Percentiles rank a stretch among this genome's conserved stretches.
These are phyloP conservation scores for Daedaleopsis nitida DNA, from an alignment of 768 basidiomycete species.

Conservation along the genomic window DNA sequence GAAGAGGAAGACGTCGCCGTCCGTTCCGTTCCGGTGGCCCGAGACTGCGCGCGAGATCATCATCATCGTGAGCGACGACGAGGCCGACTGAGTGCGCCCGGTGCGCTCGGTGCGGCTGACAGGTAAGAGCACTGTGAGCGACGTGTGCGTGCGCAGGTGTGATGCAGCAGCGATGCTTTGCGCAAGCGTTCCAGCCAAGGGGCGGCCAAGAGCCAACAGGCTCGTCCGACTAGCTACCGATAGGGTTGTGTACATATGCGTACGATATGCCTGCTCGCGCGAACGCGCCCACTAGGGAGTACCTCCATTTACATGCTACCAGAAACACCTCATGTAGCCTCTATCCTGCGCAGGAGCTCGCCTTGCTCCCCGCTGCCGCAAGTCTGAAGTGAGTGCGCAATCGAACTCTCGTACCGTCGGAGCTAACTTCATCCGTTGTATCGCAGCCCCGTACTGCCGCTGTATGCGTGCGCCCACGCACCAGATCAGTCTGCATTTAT, in stretches of 20 bases:
- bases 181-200: background rate
- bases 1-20: constrained; percentile 3
- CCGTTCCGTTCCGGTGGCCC: constrained; percentile 41
- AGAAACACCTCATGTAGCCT: constrained; percentile 9
- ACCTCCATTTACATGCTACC: background rate
- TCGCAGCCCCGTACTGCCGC: background rate
- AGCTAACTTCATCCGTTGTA: background rate
- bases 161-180: background rate
- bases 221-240: background rate
- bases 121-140: constrained; percentile 6
- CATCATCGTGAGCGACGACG: constrained; percentile 54
- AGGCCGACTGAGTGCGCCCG: constrained; percentile 35
- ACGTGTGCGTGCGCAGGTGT: background rate
- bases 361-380: background rate
- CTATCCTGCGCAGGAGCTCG: constrained; percentile 7
- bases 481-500: background rate
- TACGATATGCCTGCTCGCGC: background rate
- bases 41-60: constrained; percentile 44
- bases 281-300: constrained; percentile 11
- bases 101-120: background rate
- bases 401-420: background rate
- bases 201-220: background rate
- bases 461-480: background rate
- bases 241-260: background rate
- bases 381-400: background rate